Evolutionary conservation across 257 asterid species (phyloP), one percentile per base, ranked within the genome.

Genomic region (Verbascum thapsus): DNA sequence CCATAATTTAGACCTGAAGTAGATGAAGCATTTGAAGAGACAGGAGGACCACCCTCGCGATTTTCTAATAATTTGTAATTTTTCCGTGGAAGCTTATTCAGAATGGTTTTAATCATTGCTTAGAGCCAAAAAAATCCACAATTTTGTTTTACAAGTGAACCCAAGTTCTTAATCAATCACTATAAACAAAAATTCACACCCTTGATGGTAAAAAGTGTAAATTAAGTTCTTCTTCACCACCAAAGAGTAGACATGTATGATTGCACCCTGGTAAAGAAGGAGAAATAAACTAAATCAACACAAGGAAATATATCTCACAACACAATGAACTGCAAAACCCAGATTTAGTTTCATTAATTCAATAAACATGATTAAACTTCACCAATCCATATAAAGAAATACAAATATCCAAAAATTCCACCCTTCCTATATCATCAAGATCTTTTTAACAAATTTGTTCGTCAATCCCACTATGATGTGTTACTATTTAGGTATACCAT

Each of bases 1-100:
- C 80, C 83, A 42, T 69, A 59, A 45, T 74, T 74, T 19, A 52
- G 76, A 63, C 72, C 81, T 5, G 80, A 67, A 64, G 65, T 75
- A 44, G 80, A 68, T 11, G 76, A 32, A 30, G 76, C 68, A 65
- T 76, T 82, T 26, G 68, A 61, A 68, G 61, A 73, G 57, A 78
- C 79, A 42, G 86, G 72, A 50, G 80, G 66, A 72, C 85, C 88
- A 58, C 89, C 94, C 73, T 88, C 91, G n/a, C 86, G 88, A 68
- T 64, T 76, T 47, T 88, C 96, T 6, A 69, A 78, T 55, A 80
- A 70, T 75, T 88, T 88, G 43, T 68, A 69, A 72, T 84, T 88
- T 74, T 88, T 88, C 74, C 86, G 73, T 1, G 96, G 96, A 63
- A 88, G 83, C 85, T 78, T 81, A 77, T 83, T 88, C 35, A 88